Percentiles rank a stretch among this genome's conserved stretches.
phyloP scores from a whole-genome alignment of 176 grass and related monocot genomes.

The Ensete ventricosum region DNA sequence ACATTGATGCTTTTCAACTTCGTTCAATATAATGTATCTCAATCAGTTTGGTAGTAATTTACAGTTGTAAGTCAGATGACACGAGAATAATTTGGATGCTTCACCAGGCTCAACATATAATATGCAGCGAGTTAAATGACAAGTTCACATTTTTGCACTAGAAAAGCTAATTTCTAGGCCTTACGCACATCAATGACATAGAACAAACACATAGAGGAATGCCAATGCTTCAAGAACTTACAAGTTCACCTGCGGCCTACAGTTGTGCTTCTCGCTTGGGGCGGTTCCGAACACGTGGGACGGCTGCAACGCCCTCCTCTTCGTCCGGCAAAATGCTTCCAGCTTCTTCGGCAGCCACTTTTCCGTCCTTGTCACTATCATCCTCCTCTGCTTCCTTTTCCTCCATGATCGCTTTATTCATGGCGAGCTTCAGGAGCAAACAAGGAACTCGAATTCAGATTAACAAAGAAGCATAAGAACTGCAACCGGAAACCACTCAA shows the following conservation, averaged over 20 bases:
- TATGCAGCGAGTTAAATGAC: neutral
- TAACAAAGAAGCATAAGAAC: neutral
- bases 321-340: conserved; percentile 16
- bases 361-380: neutral
- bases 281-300: conserved; percentile 46
- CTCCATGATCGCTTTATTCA: conserved; percentile 50
- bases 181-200: neutral
- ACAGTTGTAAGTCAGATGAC: too few species aligned
- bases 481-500: neutral
- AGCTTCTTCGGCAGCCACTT: neutral
- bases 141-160: neutral
- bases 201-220: neutral
- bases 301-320: conserved; percentile 24
- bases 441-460: neutral
- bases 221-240: neutral
- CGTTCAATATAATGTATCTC: too few species aligned
- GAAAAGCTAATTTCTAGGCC: neutral
- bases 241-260: neutral
- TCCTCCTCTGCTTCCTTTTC: conserved; percentile 38
- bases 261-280: conserved; percentile 29
- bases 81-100: too few species aligned
- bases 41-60: too few species aligned
- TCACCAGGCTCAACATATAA: too few species aligned
- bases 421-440: conserved; percentile 35
- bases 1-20: too few species aligned